Conservation (phyloP, 306 rosid species). For the Quercus rubra region DNA sequence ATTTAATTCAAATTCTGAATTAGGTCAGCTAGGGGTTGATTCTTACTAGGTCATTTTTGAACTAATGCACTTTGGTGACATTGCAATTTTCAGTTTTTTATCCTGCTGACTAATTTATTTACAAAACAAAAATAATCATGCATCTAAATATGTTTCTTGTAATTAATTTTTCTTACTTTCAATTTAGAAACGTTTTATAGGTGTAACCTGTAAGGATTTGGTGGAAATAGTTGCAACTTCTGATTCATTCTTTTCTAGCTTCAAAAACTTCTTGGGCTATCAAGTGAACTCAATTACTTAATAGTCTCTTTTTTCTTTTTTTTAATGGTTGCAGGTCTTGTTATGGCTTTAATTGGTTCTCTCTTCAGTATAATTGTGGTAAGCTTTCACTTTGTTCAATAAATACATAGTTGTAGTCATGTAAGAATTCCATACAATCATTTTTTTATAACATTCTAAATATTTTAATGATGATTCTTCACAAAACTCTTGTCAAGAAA, state of each 20-base stretch:
- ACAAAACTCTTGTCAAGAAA: no score
- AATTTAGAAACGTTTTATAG: not conserved
- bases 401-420: not conserved
- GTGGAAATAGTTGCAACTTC: not conserved
- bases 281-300: not conserved
- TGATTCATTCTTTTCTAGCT: not conserved
- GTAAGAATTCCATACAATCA: not conserved
- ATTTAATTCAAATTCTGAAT: not conserved
- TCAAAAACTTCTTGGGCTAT: not conserved
- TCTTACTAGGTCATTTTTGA: not conserved
- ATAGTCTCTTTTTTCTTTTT: not conserved
- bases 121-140: not conserved
- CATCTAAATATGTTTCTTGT: not conserved
- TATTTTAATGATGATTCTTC: not conserved
- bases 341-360: conserved; percentile 82
- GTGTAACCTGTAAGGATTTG: not conserved
- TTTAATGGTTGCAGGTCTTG: conserved; percentile 56
- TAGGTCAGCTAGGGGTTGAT: not conserved
- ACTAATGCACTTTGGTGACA: not conserved
- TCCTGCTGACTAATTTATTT: not conserved
- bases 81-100: not conserved
- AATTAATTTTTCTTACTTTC: not conserved
- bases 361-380: conserved; percentile 62
- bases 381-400: conserved; percentile 23
- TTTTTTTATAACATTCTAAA: not conserved